Evolutionary conservation across 176 grass and related monocot species (phyloP), one percentile per base, ranked within the genome.

Genomic region (Oryza meyeriana): DNA sequence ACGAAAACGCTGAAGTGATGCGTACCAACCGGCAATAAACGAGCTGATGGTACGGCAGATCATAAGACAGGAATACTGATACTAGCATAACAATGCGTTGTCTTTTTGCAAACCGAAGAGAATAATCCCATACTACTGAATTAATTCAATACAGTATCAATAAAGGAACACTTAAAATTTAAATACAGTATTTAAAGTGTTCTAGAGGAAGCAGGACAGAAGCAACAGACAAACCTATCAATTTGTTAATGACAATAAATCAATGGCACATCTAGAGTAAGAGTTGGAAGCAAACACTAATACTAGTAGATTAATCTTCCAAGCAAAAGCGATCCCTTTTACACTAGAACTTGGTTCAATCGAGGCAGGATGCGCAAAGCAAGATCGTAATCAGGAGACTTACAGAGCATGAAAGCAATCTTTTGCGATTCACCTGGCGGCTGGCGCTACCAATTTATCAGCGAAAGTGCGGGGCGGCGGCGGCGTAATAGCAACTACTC

Each of bases 1-100:
- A 61, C 42, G 28, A 84, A 79, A 50, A 68, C 59, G 79, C 42
- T 22, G 17, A 22, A 61, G 67, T 25, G 64, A 77, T 32, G 50
- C 38, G 33, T 50, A 41, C 63, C 81, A 80, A 52, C 63, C 48
- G 6, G 44, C 47, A 63, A 64, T 67, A 63, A 38, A 75, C 38
- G 75, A 26, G 52, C 30, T 64, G 18, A 64, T 5, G 32, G 18
- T 39, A 64, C 16, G 50, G 25, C 28, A 68, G 61, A 84, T 84
- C 81, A 77, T 17, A 78, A 30, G n/a, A 74, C 20, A n/a, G 52
- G 17, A 9, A n/a, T n/a, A 57, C 52, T 2, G 7, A 47, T 50
- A 59, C 26, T 57, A 74, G 32, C 44, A 59, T 39, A n/a, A n/a
- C n/a, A 13, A 8, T 69, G 12, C 10, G 4, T 4, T 22, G 5